These are phyloP conservation scores for Wickerhamiella azyma DNA, from an alignment of 805 yeast genomes.

Conservation along the genomic window DNA sequence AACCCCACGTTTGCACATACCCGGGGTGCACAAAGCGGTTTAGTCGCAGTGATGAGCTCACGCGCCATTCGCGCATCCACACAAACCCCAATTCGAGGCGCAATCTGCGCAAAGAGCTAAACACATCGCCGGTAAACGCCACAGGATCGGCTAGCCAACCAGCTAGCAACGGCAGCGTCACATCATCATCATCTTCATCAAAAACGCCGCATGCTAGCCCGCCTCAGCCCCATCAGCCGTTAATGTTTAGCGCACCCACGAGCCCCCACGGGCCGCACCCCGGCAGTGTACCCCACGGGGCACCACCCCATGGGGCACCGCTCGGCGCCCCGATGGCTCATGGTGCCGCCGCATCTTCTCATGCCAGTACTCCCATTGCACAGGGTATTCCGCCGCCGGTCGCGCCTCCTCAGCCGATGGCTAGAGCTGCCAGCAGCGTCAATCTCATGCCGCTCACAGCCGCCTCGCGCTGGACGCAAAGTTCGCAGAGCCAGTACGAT, in stretches of 20 bases:
- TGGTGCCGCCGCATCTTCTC: too few relatives aligned
- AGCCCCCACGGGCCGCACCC: background rate
- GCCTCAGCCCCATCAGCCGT: conserved; percentile 1
- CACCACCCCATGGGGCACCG: background rate
- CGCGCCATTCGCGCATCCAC: conserved; percentile 75
- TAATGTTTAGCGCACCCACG: conserved; percentile 6
- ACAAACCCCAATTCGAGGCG: conserved; percentile 28
- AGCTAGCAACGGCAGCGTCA: background rate
- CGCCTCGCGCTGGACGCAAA: background rate
- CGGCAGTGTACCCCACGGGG: background rate
- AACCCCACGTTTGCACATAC: conserved; percentile 72
- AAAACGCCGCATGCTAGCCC: conserved; percentile 5
- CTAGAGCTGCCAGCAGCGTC: background rate
- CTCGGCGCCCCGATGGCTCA: background rate
- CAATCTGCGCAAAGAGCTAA: conserved; percentile 11
- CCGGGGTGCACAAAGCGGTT: conserved; percentile 76
- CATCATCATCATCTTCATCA: background rate
- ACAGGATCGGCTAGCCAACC: background rate
- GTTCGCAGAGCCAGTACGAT: conserved; percentile 22
- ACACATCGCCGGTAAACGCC: background rate
- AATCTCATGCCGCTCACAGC: background rate
- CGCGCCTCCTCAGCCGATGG: background rate
- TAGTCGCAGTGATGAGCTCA: conserved; percentile 70
- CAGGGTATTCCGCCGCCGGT: background rate
- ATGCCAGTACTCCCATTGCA: background rate